These are phyloP conservation scores for Stagonosporopsis tanaceti DNA, from an alignment of 2,329 filamentous ascomycete genomes.

Conservation along the genomic window DNA sequence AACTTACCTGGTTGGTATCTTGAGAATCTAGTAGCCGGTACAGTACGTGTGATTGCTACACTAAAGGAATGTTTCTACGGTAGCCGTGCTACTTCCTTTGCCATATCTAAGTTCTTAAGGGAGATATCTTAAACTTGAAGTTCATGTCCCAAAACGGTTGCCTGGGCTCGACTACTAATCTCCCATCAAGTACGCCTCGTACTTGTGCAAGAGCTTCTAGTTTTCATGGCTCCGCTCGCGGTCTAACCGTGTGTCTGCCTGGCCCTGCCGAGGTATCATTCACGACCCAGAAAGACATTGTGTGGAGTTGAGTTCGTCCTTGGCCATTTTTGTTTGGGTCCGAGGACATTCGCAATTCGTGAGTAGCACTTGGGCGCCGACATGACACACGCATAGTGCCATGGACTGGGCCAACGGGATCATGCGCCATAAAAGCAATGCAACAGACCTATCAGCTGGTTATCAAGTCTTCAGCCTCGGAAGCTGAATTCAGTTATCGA, in stretches of 20 bases:
- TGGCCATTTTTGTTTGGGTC: too few relatives aligned
- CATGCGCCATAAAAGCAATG: neutral
- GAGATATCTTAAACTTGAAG: neutral
- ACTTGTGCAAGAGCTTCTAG: neutral
- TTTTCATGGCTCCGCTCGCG: too few relatives aligned
- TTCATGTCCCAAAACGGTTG: neutral
- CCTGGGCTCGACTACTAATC: neutral
- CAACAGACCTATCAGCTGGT: neutral
- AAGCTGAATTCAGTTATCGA: neutral
- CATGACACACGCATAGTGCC: neutral
- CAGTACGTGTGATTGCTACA: too few relatives aligned
- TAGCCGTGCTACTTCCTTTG: neutral
- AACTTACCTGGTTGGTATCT: neutral
- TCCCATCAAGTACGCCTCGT: neutral
- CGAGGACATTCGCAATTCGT: too few relatives aligned
- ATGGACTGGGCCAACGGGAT: neutral
- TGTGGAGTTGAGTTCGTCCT: too few relatives aligned
- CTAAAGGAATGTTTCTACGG: neutral
- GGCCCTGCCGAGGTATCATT: too few relatives aligned
- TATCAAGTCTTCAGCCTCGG: too few relatives aligned
- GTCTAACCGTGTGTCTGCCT: too few relatives aligned
- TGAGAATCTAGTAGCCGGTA: neutral
- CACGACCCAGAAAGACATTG: too few relatives aligned
- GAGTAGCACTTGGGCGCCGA: too few relatives aligned
- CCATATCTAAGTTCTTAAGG: neutral